These are phyloP conservation scores for Talaromyces sp. DNA, from an alignment of 2,329 filamentous ascomycete genomes.

Conservation along the genomic window DNA sequence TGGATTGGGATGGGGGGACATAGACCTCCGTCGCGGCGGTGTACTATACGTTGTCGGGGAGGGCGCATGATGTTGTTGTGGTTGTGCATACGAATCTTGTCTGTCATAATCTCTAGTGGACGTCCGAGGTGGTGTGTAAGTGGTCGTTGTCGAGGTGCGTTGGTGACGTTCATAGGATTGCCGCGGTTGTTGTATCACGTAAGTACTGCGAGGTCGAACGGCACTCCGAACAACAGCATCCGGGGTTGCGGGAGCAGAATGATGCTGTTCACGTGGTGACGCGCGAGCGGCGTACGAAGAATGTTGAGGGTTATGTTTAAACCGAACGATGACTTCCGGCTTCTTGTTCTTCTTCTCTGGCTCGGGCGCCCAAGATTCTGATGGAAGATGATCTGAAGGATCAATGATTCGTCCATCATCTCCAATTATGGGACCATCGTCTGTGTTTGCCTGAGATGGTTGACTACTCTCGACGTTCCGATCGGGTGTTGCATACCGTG, in stretches of 20 bases:
- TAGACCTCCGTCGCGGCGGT: slow-evolving; percentile 15
- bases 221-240: slow-evolving; percentile 23
- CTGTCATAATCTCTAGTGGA: slow-evolving; percentile 23
- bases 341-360: slow-evolving; percentile 56
- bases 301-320: slow-evolving; percentile 38
- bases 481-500: slow-evolving; percentile 38
- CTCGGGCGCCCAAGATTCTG: slow-evolving; percentile 65
- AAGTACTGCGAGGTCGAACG: slow-evolving; percentile 16
- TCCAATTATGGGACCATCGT: slow-evolving; percentile 58
- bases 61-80: slow-evolving; percentile 20
- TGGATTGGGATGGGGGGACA: slow-evolving; percentile 20
- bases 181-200: slow-evolving; percentile 9
- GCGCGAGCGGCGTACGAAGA: slow-evolving; percentile 24
- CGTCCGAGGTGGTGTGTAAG: slow-evolving; percentile 26
- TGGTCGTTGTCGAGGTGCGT: background rate
- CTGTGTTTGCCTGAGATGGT: slow-evolving; percentile 36
- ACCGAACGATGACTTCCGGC: slow-evolving; percentile 48
- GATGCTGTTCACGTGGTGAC: slow-evolving; percentile 22
- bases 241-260: slow-evolving; percentile 29
- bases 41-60: slow-evolving; percentile 17
- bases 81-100: slow-evolving; percentile 23
- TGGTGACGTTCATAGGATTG: slow-evolving; percentile 12
- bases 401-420: slow-evolving; percentile 64
- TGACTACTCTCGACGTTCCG: slow-evolving; percentile 39
- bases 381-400: slow-evolving; percentile 62